phyloP scores from a whole-genome alignment of 768 basidiomycete species.

The Aureoboletus auriporus region DNA sequence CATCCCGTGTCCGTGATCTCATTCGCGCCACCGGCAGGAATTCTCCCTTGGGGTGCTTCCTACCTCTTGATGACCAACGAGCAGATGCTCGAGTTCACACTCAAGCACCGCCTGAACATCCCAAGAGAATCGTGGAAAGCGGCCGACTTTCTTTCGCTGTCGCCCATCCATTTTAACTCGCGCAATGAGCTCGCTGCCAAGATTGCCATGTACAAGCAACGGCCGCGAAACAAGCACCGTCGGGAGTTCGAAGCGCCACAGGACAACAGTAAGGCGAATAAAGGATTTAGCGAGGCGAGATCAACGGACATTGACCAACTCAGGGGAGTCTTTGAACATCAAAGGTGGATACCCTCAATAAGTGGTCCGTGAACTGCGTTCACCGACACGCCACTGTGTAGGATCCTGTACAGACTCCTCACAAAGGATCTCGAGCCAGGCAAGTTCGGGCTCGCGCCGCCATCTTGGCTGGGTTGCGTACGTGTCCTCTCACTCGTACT shows the following conservation, averaged over 20 bases:
- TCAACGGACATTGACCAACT: constrained; percentile 15
- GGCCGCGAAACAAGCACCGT: constrained; percentile 31
- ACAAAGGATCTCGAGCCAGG: constrained; percentile 17
- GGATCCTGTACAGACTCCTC: constrained; percentile 32
- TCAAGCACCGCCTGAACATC: constrained; percentile 9
- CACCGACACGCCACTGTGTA: constrained; percentile 10
- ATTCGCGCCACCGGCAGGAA: constrained; percentile 30
- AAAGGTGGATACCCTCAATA: constrained; percentile 29
- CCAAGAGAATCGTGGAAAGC: constrained; percentile 15
- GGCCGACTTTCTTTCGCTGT: constrained; percentile 40
- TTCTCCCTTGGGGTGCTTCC: constrained; percentile 40
- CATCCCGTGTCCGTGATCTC: not conserved
- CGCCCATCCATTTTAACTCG: constrained; percentile 41
- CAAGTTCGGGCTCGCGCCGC: constrained; percentile 29
- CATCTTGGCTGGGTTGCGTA: constrained; percentile 30
- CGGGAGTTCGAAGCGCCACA: constrained; percentile 4
- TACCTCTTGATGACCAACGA: constrained; percentile 40
- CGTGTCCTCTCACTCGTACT: constrained; percentile 36
- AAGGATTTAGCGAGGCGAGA: constrained; percentile 26
- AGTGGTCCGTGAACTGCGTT: not conserved
- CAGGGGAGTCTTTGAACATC: constrained; percentile 46
- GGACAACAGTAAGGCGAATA: constrained; percentile 44
- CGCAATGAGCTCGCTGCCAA: constrained; percentile 34
- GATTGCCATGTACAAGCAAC: constrained; percentile 36
- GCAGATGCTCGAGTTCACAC: constrained; percentile 27